Base-by-base conservation (phyloP, 1,284 basidiomycete species). In the Ustilago cynodontis region DNA sequence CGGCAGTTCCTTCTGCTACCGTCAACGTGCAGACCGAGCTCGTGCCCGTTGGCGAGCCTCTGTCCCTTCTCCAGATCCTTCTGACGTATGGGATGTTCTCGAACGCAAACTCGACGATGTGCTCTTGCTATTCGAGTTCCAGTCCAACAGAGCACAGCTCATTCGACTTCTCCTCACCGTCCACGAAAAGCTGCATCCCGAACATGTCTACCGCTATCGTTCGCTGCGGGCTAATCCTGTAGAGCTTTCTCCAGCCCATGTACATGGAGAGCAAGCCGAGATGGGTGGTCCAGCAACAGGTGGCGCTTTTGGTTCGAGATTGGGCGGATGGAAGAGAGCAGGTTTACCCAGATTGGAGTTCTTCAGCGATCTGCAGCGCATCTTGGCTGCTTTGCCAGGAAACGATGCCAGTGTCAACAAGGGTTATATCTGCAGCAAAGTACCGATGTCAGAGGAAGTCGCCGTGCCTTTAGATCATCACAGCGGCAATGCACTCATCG, bases 31-130 rank as follows among this genome's bases (percentile, higher is more conserved):
- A 7, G 71, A 77, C 20, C 45, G 55, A n/a, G 64, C 58, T 1
- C 57, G 55, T 16, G 61, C 73, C 6, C 51, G 66, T 9, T 81
- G 79, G 79, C 49, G 71, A n/a, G 47, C 63, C 6, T 59, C 70
- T 2, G 59, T 61, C 4, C 54, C 64, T 0, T 47, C 20, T 5
- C 77, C 81, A 8, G 80, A 82, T 41, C 53, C 74, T 1, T 68
- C 68, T 0, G 81, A 82, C 37, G 81, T 82, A 2, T 82, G 81
- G 81, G 81, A 82, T 58, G 65, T 82, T 13, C 60, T 82, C 14
- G 81, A 82, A 51, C 71, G 81, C n/a, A 71, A 72, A 54, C 50
- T 82, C 18, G 81, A 82, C 54, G 57, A 71, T 1, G 61, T 82
- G 1, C 45, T 82, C 39, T 51, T 81, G 47, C 69, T 79, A 20